phyloP scores from a whole-genome alignment of 1,284 basidiomycete species.

The Microbotryum scabiosae region DNA sequence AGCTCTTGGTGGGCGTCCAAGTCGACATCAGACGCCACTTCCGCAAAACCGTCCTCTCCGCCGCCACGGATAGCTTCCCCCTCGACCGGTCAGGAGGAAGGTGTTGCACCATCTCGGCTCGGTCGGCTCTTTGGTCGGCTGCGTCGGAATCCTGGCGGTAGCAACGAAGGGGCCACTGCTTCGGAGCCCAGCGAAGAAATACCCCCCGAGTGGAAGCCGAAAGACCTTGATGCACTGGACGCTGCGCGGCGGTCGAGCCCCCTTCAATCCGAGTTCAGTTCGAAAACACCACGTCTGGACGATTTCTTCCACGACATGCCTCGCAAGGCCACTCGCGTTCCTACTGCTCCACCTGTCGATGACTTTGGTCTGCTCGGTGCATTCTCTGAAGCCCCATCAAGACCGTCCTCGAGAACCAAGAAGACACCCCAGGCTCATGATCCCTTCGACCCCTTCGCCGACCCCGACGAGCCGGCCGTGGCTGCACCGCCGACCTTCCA shows the following conservation, averaged over 20 bases:
- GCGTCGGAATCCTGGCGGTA: neutral
- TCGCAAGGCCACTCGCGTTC: neutral
- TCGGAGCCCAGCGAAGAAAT: neutral
- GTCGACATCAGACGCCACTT: neutral
- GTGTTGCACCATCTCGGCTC: conserved; percentile 4
- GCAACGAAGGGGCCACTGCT: neutral
- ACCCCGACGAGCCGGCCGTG: conserved; percentile 4
- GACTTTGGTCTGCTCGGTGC: conserved; percentile 25
- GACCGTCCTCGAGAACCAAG: neutral
- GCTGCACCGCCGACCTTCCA: neutral
- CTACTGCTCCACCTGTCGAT: conserved; percentile 9
- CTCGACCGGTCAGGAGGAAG: conserved; percentile 4
- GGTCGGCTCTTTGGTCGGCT: conserved; percentile 18
- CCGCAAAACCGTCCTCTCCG: conserved; percentile 4
- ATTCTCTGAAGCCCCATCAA: conserved; percentile 9
- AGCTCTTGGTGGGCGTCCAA: conserved; percentile 7
- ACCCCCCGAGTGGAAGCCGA: conserved; percentile 1
- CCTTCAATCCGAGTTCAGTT: neutral
- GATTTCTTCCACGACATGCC: conserved; percentile 10
- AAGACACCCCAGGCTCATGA: conserved; percentile 8
- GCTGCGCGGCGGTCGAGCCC: neutral
- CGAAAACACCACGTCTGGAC: neutral
- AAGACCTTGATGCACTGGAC: conserved; percentile 18
- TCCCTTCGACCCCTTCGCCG: conserved; percentile 28
- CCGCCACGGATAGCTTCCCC: conserved; percentile 2